Base-by-base conservation (phyloP, 2,329 filamentous ascomycete genomes). In the Paraconiothyrium sp. region DNA sequence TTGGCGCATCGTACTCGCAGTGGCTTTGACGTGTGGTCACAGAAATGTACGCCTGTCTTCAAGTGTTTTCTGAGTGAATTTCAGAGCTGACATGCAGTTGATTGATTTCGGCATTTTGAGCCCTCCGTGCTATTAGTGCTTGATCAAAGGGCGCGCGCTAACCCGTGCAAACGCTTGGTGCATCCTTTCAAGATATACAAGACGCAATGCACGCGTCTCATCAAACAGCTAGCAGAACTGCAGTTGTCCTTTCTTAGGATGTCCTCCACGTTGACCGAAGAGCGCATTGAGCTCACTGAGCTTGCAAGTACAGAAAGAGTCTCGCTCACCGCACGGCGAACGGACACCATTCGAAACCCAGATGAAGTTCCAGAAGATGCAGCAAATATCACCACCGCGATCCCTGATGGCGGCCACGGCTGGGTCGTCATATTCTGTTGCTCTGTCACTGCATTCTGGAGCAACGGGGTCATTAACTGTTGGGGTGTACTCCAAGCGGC, bases 401-500 rank as follows among this genome's bases (percentile, higher is more conserved):
- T 75, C 0, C 85, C 85, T 0, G 84, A 87, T 50, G 85, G 85
- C 32, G 85, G 84, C 27, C 86, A 87, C 67, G 85, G 85, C 62
- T 88, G 85, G 85, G 78, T 50, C 4, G 55, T 57, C 39, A 83
- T 89, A 27, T 75, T 74, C 3, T 80, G 79, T 35, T 86, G 84
- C 65, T 81, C 83, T 2, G 69, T 85, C 1, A 68, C 88, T 11
- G 81, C 83, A 1, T 89, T 85, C 79, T 76, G 72, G 67, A 69
- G 84, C 55, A 82, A 85, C 52, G 87, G 86, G 54, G 85, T 82
- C 0, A 81, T 81, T 8, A 88, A 87, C 68, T 82, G 81, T 64
- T 90, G 87, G 86, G 88, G 87, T 27, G 82, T 90, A 0, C 77
- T 89, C 50, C 88, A 90, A 73, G 80, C 81, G 4, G 86, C 83